Evolutionary conservation across 345 rosid genomes (phyloP).

Genomic region (Melastoma malabathricum): DNA sequence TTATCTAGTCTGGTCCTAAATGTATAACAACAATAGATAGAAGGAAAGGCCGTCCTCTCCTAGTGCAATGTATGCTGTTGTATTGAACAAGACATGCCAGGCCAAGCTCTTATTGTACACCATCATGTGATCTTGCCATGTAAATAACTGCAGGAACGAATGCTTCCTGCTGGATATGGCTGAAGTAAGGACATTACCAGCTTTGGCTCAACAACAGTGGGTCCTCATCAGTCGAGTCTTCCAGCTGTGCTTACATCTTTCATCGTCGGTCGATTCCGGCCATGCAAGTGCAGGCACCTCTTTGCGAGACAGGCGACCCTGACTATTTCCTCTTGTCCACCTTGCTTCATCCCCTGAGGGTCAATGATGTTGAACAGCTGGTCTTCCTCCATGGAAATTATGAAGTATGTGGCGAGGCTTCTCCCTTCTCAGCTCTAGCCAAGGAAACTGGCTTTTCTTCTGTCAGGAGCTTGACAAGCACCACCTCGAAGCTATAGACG

Average conservation of each 20-base stretch:
- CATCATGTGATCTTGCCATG: no score
- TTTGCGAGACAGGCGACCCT: conserved; percentile 7
- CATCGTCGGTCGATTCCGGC: conserved; percentile 12
- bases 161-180: no score
- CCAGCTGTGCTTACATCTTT: conserved; percentile 5
- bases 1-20: no score
- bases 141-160: no score
- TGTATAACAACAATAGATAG: no score
- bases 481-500: conserved; percentile 18
- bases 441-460: conserved; percentile 11
- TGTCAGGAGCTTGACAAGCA: conserved; percentile 6
- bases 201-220: no score
- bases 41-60: no score
- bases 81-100: no score
- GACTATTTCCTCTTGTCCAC: neutral
- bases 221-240: neutral
- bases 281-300: conserved; percentile 3
- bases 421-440: neutral
- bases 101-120: no score
- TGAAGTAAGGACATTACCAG: no score
- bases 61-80: no score
- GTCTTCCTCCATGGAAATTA: conserved; percentile 3
- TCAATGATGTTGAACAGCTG: conserved; percentile 3
- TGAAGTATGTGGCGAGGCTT: conserved; percentile 8
- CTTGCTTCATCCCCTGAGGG: neutral